These are phyloP conservation scores for Ochetophila trinervis DNA, from an alignment of 306 rosid genomes.

Conservation along the genomic window DNA sequence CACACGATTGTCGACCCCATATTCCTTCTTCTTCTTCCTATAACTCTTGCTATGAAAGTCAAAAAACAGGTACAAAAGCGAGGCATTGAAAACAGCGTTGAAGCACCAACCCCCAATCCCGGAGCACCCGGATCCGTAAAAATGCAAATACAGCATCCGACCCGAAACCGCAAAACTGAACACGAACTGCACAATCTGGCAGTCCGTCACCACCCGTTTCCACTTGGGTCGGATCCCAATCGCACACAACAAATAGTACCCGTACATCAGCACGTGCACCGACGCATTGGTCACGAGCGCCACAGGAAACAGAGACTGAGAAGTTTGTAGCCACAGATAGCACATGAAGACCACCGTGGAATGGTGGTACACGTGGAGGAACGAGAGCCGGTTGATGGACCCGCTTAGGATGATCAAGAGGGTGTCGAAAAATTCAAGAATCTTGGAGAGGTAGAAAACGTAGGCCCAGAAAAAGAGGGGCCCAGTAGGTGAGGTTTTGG, in stretches of 20 bases:
- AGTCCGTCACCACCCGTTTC: slow-evolving; percentile 68
- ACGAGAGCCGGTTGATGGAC: slow-evolving; percentile 53
- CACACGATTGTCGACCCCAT: background rate
- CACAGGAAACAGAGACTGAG: slow-evolving; percentile 62
- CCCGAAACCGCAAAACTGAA: slow-evolving; percentile 61
- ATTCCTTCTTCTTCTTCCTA: slow-evolving; percentile 12
- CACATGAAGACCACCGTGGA: slow-evolving; percentile 71
- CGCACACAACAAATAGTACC: slow-evolving; percentile 56
- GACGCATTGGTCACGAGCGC: slow-evolving; percentile 66
- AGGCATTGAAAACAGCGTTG: slow-evolving; percentile 60
- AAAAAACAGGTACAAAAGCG: slow-evolving; percentile 63
- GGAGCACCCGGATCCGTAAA: slow-evolving; percentile 52
- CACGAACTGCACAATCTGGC: slow-evolving; percentile 67
- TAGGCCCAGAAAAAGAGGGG: slow-evolving; percentile 93
- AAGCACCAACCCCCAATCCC: slow-evolving; percentile 72
- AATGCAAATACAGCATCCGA: slow-evolving; percentile 50
- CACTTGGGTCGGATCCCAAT: slow-evolving; percentile 58
- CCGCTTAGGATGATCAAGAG: slow-evolving; percentile 61
- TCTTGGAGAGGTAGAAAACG: slow-evolving; percentile 75
- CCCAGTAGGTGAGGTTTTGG: slow-evolving; percentile 45
- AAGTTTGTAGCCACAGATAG: slow-evolving; percentile 54
- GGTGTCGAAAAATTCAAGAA: slow-evolving; percentile 69
- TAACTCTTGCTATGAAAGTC: slow-evolving; percentile 65
- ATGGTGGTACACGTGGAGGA: slow-evolving; percentile 94
- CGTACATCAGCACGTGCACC: slow-evolving; percentile 80